phyloP scores from a whole-genome alignment of 345 rosid species.

The Eutrema heterophyllum region DNA sequence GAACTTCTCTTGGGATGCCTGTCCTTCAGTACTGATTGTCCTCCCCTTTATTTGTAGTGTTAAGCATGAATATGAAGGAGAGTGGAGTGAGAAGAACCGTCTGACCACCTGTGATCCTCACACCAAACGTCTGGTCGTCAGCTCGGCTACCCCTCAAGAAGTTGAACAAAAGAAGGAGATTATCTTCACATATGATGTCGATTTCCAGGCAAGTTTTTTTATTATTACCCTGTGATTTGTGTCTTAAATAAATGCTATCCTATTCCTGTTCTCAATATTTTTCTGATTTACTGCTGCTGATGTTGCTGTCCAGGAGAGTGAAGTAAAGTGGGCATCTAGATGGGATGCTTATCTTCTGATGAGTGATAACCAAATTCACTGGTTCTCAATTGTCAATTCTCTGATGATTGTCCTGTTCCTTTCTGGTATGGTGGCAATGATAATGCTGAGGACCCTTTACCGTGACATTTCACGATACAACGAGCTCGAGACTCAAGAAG shows the following conservation, averaged over 20 bases:
- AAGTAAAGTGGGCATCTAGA: constrained; percentile 90
- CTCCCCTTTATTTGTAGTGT: constrained; percentile 42
- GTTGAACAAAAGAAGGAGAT: constrained; percentile 79
- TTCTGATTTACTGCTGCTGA: constrained; percentile 3
- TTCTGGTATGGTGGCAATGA: constrained; percentile 95
- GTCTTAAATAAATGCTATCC: neutral
- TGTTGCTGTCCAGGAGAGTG: constrained; percentile 53
- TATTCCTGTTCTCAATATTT: neutral
- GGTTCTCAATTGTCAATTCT: constrained; percentile 82
- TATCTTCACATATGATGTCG: constrained; percentile 88
- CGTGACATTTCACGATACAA: constrained; percentile 82
- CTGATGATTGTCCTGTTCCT: constrained; percentile 85
- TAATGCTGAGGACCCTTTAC: constrained; percentile 77
- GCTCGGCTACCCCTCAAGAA: constrained; percentile 91
- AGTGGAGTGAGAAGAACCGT: constrained; percentile 67
- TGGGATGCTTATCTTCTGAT: constrained; percentile 89
- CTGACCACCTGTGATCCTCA: constrained; percentile 89
- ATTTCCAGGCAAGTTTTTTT: constrained; percentile 59
- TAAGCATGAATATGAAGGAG: constrained; percentile 83
- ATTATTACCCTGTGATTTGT: neutral
- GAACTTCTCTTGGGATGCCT: neutral
- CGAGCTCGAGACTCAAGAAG: constrained; percentile 83
- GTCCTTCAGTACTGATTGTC: constrained; percentile 1
- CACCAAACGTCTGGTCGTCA: constrained; percentile 68
- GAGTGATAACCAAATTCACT: constrained; percentile 81